phyloP scores from a whole-genome alignment of 768 basidiomycete genomes.

The Leccinum obscurum region DNA sequence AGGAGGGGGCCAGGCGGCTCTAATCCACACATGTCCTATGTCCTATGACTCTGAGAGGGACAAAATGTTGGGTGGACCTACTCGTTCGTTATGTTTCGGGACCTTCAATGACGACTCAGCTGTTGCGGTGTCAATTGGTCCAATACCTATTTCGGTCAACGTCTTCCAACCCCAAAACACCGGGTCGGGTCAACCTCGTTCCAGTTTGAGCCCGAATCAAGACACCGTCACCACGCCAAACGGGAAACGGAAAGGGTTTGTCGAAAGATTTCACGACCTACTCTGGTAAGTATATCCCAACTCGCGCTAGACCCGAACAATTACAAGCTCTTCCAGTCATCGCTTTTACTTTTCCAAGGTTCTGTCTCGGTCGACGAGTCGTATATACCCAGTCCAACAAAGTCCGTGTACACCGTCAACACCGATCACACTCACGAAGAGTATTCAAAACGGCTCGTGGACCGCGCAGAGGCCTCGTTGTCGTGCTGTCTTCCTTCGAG shows the following conservation, averaged over 20 bases:
- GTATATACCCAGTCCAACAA: slow-evolving; percentile 44
- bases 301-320: slow-evolving; percentile 54
- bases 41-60: slow-evolving; percentile 91
- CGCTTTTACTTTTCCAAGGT: slow-evolving; percentile 27
- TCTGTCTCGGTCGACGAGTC: slow-evolving; percentile 25
- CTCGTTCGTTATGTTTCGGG: slow-evolving; percentile 88
- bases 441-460: slow-evolving; percentile 40
- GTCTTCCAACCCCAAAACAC: slow-evolving; percentile 26
- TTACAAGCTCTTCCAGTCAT: slow-evolving; percentile 58
- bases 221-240: slow-evolving; percentile 24
- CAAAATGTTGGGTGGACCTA: slow-evolving; percentile 80
- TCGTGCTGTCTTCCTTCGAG: slow-evolving; percentile 58
- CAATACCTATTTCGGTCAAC: slow-evolving; percentile 25
- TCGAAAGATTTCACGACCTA: slow-evolving; percentile 55
- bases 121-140: slow-evolving; percentile 41
- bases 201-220: slow-evolving; percentile 53
- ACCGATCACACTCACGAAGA: slow-evolving; percentile 10
- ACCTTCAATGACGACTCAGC: slow-evolving; percentile 71
- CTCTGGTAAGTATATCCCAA: slow-evolving; percentile 56
- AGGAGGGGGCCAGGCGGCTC: slow-evolving; percentile 70
- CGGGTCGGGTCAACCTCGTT: slow-evolving; percentile 46
- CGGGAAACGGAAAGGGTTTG: slow-evolving; percentile 41
- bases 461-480: slow-evolving; percentile 57
- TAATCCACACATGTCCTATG: slow-evolving; percentile 89
- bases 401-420: slow-evolving; percentile 27